phyloP scores from a whole-genome alignment of 2,329 filamentous ascomycete genomes.

The Huntiella bhutanensis region DNA sequence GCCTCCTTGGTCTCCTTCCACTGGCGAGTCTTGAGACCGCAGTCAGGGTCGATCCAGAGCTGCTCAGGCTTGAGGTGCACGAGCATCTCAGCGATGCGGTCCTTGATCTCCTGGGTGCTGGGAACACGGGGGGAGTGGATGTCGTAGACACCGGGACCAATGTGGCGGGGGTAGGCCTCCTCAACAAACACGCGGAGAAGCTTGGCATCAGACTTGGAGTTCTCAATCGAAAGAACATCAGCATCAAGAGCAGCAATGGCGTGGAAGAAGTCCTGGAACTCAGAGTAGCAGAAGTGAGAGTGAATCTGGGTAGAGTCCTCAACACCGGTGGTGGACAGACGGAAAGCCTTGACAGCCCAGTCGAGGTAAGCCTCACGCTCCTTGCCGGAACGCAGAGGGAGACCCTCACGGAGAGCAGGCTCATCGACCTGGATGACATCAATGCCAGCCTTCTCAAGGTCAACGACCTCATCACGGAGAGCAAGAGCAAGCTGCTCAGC shows the following conservation, averaged over 20 bases:
- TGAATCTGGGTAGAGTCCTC: conserved; percentile 96
- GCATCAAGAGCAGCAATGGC: conserved; percentile 95
- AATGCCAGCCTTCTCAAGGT: conserved; percentile 91
- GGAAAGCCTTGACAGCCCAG: conserved; percentile 98
- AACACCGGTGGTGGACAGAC: conserved; percentile 81
- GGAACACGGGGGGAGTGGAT: conserved; percentile 98
- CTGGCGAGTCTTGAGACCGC: conserved; percentile 96
- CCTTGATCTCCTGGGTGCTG: conserved; percentile 94
- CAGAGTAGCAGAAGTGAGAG: conserved; percentile 99
- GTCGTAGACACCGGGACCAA: conserved; percentile 97
- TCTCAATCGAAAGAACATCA: conserved; percentile 97
- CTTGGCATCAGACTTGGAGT: conserved; percentile 99
- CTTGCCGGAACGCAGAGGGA: conserved; percentile 80
- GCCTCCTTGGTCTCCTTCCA: conserved; percentile 98
- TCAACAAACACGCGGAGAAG: conserved; percentile 97
- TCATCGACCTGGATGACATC: conserved; percentile 98
- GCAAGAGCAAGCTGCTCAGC: conserved; percentile 96
- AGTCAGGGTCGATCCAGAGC: conserved; percentile 99
- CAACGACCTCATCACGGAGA: conserved; percentile 93
- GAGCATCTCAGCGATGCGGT: conserved; percentile 95
- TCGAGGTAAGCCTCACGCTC: conserved; percentile 93
- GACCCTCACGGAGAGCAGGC: conserved; percentile 97
- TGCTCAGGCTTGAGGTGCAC: conserved; percentile 92
- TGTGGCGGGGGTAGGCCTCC: conserved; percentile 92
- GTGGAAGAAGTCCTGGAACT: conserved; percentile 99